phyloP scores from a whole-genome alignment of 2,329 filamentous ascomycete species.

The Colletotrichum sp. region DNA sequence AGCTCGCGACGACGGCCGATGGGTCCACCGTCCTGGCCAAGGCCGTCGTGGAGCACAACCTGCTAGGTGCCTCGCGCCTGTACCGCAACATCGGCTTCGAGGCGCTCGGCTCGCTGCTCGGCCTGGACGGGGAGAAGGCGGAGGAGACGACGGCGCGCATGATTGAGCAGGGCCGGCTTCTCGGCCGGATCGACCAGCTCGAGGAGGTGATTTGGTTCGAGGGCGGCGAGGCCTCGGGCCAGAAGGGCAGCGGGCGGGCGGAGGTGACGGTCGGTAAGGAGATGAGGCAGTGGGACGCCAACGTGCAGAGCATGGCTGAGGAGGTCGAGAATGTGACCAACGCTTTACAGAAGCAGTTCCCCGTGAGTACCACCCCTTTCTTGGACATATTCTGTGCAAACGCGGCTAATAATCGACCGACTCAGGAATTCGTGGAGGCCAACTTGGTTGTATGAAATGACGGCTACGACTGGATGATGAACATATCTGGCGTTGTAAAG shows the following conservation, averaged over 20 bases:
- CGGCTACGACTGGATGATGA: not conserved
- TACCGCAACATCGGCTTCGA: constrained; percentile 81
- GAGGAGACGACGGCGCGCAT: constrained; percentile 93
- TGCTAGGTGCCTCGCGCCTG: constrained; percentile 81
- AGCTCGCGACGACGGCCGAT: constrained; percentile 87
- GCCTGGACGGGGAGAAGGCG: constrained; percentile 78
- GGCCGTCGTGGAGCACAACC: constrained; percentile 94
- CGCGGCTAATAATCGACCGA: not conserved
- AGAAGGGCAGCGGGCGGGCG: constrained; percentile 71
- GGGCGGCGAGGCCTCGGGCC: constrained; percentile 70
- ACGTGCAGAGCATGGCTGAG: constrained; percentile 85
- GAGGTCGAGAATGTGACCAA: constrained; percentile 89
- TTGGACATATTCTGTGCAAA: constrained; percentile 16
- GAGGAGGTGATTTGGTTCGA: constrained; percentile 89
- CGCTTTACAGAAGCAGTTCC: constrained; percentile 80
- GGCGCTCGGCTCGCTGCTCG: constrained; percentile 77
- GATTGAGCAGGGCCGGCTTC: constrained; percentile 91
- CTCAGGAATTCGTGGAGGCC: constrained; percentile 60
- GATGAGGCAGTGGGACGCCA: constrained; percentile 86
- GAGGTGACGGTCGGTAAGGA: constrained; percentile 70
- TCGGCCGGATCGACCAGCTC: constrained; percentile 93
- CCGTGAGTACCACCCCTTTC: constrained; percentile 49
- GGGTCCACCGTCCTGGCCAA: constrained; percentile 92
- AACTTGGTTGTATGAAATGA: constrained; percentile 49
- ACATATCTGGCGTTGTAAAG: constrained; percentile 4